Conservation (phyloP, 1,284 basidiomycete genomes). For the Neolentinus lepideus region DNA sequence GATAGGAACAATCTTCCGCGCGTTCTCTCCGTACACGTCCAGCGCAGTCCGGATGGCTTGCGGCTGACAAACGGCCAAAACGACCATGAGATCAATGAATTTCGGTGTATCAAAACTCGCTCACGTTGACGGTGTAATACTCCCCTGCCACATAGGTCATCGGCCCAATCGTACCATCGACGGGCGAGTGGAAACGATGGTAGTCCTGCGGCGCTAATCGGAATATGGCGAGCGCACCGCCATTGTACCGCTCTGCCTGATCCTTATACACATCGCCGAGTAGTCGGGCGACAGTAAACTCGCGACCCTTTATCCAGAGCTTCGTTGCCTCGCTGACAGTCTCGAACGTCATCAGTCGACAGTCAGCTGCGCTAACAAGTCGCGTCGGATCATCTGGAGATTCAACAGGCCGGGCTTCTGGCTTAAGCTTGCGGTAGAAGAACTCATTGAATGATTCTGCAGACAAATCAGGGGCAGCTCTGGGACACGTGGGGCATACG, state of each 20-base stretch:
- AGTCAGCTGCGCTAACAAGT: constrained; percentile 88
- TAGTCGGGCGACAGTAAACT: constrained; percentile 77
- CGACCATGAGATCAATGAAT: constrained; percentile 9
- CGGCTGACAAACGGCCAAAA: constrained; percentile 47
- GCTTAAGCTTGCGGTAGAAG: constrained; percentile 88
- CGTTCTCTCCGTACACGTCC: constrained; percentile 95
- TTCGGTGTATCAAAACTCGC: constrained; percentile 20
- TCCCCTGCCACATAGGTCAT: constrained; percentile 81
- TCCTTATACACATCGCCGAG: constrained; percentile 75
- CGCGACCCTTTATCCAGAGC: constrained; percentile 96
- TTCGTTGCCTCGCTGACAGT: constrained; percentile 78
- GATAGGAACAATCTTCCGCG: constrained; percentile 83
- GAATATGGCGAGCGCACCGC: constrained; percentile 82
- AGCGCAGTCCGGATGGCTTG: constrained; percentile 77
- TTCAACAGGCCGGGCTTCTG: constrained; percentile 74
- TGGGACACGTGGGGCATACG: not conserved
- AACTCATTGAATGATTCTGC: constrained; percentile 85
- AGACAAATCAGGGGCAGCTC: constrained; percentile 6
- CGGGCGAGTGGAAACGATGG: constrained; percentile 93
- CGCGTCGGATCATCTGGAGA: constrained; percentile 66
- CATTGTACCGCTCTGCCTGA: constrained; percentile 62
- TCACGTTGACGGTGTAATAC: constrained; percentile 89
- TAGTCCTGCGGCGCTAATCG: constrained; percentile 95
- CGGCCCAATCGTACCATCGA: constrained; percentile 76
- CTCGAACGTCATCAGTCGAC: constrained; percentile 90